A percentile compares a stretch with the other conserved stretches of the same genome.
Conservation (phyloP, 805 yeast genomes). For the Cyberlindnera nakhonratchasimensis region DNA sequence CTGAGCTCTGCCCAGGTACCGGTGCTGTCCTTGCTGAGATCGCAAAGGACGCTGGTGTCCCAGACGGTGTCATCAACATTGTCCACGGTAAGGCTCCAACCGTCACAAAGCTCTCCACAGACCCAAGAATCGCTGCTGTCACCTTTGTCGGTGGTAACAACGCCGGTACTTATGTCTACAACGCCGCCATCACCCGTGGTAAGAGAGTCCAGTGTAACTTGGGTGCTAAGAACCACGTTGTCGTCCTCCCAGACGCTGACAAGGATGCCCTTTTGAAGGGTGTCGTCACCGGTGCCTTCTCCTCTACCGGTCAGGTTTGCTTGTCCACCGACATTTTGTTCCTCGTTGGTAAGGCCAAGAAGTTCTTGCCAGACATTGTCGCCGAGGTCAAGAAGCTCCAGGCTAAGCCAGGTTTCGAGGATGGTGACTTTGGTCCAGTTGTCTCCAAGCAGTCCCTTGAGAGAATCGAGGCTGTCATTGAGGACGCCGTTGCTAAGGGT, state of each 20-base stretch:
- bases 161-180: constrained; percentile 73
- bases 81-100: constrained; percentile 74
- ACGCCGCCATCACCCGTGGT: constrained; percentile 61
- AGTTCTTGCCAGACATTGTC: constrained; percentile 60
- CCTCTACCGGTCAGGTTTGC: constrained; percentile 85
- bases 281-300: constrained; percentile 72
- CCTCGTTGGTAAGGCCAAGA: constrained; percentile 60
- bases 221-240: constrained; percentile 78
- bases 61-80: constrained; percentile 67
- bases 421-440: constrained; percentile 69
- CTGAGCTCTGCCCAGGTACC: constrained; percentile 81
- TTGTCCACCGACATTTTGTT: constrained; percentile 75
- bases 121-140: constrained; percentile 70
- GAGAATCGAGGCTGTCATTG: constrained; percentile 54
- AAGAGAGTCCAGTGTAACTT: constrained; percentile 75
- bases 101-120: constrained; percentile 66
- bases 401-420: constrained; percentile 65
- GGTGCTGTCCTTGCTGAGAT: constrained; percentile 71
- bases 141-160: constrained; percentile 78
- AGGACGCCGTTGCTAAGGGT: constrained; percentile 56
- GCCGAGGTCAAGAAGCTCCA: constrained; percentile 52
- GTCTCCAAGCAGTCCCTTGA: constrained; percentile 56
- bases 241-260: constrained; percentile 71
- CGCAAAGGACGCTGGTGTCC: constrained; percentile 69
- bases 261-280: constrained; percentile 60